Conservation (phyloP, 2,329 filamentous ascomycete genomes). For the Colletotrichum sp. region DNA sequence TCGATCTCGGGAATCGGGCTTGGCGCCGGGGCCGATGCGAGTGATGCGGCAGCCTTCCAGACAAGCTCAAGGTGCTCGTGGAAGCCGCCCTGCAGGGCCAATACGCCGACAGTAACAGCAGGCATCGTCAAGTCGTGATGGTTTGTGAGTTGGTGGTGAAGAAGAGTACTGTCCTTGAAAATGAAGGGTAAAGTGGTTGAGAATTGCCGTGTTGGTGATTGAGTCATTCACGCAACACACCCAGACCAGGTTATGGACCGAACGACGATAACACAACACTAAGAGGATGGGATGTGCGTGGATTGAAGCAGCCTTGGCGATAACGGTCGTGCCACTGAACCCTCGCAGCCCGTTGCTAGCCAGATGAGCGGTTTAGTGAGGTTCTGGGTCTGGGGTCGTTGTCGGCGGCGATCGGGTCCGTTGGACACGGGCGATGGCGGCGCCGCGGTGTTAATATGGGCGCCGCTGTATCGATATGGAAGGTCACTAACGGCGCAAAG, state of each 20-base stretch:
- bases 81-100: conserved; percentile 91
- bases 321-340: neutral
- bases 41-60: conserved; percentile 64
- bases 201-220: neutral
- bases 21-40: conserved; percentile 35
- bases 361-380: neutral
- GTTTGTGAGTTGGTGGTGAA: neutral
- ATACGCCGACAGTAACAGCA: conserved; percentile 60
- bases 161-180: neutral
- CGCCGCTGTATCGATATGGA: neutral
- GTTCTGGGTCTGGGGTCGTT: neutral
- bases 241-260: neutral
- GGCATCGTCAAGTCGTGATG: neutral
- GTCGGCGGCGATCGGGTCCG: neutral
- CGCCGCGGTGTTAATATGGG: neutral
- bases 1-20: conserved; percentile 48
- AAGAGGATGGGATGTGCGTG: neutral
- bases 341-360: neutral
- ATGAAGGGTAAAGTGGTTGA: neutral
- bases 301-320: neutral
- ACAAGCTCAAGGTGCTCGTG: conserved; percentile 84
- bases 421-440: neutral
- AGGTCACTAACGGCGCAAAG: neutral
- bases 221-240: conserved; percentile 9
- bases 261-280: neutral